Evolutionary conservation across 495 filamentous ascomycete genomes (phyloP), one percentile per base, ranked within the genome.

Genomic region (Penicillium egyptiacum): DNA sequence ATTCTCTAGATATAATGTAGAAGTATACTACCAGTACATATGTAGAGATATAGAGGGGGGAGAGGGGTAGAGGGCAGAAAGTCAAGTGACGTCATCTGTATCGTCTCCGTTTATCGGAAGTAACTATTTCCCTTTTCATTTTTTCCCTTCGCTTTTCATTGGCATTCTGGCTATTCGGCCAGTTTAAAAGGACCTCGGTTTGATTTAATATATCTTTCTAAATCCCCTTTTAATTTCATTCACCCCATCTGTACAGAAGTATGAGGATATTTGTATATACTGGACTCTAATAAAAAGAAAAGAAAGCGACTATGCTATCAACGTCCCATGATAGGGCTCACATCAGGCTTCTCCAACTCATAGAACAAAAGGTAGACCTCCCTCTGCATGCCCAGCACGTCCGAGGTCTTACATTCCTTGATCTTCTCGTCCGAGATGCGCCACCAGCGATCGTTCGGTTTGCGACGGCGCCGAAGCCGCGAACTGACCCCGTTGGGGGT

Each of bases 341-440:
- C 47, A 12, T 67, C 61, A n/a, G 66, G 62, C 37, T 63, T 76
- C 60, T 91, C 89, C 57, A 92, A 71, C 71, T 97, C 93, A 67
- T 99, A 99, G 69, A 99, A 99, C 25, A 99, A 75, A 62, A 99
- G 73, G 70, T 98, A 99, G 0, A 97, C 93, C 70, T 97, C 94
- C 60, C 86, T 87, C 70, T 97, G 91, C 93, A 97, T 96, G 10
- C 82, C 82, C 52, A 99, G 67, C 20, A 99, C 91, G 50, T 99
- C 93, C 48, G 82, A 84, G 3, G 92, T 98, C 71, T 88, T 94
- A 55, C 90, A 87, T 66, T 97, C 93, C 65, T 93, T 96, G 55
- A 98, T 82, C 67, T 97, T 97, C 35, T 98, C 94, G 67, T 99
- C 94, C 39, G 92, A 97, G 46, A 99, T 97, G 14, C 94, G 83